phyloP scores from a whole-genome alignment of 768 basidiomycete species.

The Termitomyces sp. region DNA sequence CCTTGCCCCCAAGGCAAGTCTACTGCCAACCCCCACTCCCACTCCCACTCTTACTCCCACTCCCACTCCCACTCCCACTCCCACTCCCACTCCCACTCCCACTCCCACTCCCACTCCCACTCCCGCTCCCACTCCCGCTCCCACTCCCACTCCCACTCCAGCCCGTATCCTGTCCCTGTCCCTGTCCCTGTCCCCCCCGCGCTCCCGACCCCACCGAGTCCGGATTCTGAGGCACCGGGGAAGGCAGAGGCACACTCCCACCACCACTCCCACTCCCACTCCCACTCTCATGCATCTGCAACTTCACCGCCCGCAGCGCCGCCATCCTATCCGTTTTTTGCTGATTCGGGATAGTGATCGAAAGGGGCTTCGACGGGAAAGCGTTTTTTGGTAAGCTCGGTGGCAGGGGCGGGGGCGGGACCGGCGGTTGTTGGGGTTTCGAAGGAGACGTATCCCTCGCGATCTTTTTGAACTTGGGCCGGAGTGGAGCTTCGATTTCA shows the following conservation, averaged over 20 bases:
- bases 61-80: no score
- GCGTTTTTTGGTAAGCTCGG: not conserved
- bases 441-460: not conserved
- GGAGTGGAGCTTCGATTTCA: not conserved
- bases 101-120: no score
- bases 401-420: not conserved
- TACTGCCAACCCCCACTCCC: no score
- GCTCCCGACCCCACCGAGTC: not conserved
- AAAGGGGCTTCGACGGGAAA: not conserved
- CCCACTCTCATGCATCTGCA: not conserved
- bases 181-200: not conserved
- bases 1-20: not conserved
- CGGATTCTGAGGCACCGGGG: not conserved
- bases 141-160: not conserved
- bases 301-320: conserved; percentile 5
- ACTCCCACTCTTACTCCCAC: no score
- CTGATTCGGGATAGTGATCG: not conserved
- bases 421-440: not conserved
- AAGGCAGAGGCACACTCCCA: not conserved
- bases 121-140: no score
- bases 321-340: conserved; percentile 7
- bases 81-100: no score
- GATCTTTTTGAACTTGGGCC: not conserved
- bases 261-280: not conserved
- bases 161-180: not conserved